A percentile compares a stretch with the other conserved stretches of the same genome.
Conservation (phyloP, 441 rosid species). For the Raphanus hybrid region DNA sequence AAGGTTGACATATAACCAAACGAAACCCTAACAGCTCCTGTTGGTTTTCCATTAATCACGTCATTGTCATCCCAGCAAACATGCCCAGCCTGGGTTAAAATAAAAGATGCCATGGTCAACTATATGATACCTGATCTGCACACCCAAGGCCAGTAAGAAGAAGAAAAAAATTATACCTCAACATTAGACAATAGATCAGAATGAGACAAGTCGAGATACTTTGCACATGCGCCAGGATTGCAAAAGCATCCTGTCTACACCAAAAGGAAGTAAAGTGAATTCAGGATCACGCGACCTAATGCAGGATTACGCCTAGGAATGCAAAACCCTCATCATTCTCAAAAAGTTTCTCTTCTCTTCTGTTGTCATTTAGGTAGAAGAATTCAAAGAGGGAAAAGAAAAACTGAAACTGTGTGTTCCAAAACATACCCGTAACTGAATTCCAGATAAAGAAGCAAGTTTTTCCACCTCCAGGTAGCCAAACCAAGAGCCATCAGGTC, state of each 20-base stretch:
- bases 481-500: conserved; percentile 95
- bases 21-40: conserved; percentile 93
- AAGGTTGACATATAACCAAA: conserved; percentile 96
- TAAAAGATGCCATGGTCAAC: conserved; percentile 21
- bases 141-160: conserved; percentile 24
- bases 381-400: background rate
- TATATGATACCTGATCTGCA: conserved; percentile 10
- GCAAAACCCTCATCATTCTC: conserved; percentile 19
- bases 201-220: conserved; percentile 90
- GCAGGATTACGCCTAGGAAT: conserved; percentile 4
- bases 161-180: conserved; percentile 57
- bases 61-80: conserved; percentile 98
- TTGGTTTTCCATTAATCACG: conserved; percentile 79
- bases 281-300: conserved; percentile 27
- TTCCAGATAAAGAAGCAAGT: conserved; percentile 88
- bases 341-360: background rate
- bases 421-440: conserved; percentile 89
- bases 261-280: conserved; percentile 17
- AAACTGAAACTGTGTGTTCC: conserved; percentile 25
- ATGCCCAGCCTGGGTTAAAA: conserved; percentile 81
- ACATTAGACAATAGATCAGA: conserved; percentile 79
- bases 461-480: conserved; percentile 97
- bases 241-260: conserved; percentile 99
- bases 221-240: conserved; percentile 99
- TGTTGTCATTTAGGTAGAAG: background rate